Base-by-base conservation (phyloP, 768 basidiomycete species). In the Tylopilus vinaceipallidus region DNA sequence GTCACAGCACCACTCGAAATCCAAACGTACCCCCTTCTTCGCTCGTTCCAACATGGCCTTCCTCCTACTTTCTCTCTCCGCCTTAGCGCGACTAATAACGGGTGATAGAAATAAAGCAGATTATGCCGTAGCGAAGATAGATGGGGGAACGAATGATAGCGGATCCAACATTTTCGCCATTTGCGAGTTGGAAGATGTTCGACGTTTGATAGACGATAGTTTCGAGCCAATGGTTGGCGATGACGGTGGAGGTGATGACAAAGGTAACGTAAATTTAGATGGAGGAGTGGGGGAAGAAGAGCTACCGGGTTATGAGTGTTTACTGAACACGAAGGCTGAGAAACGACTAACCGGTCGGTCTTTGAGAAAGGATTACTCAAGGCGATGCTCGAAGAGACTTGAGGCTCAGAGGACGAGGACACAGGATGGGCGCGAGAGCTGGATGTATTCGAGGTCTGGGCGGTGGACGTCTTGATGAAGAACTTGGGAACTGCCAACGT, bases 41-140 rank as follows among this genome's bases (percentile, higher is more conserved):
- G 82, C 86, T 34, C 89, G 79, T 50, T 78, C 83, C 62, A 79
- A 73, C 81, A 91, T 81, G 3, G 84, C 88, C 65, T 78, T 82
- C 52, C 80, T 65, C 61, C 75, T 75, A 57, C 87, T 90, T 61
- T 83, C 83, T 60, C 79, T 75, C 68, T 92, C 90, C 12, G 82
- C 83, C 69, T 74, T 83, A 35, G 87, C 86, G 19, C 88, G 86
- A 57, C 88, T 89, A 62, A 16, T 22, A 55, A 54, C 55, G 42
- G 16, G 32, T 47, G 32, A 48, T 53, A 52, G 53, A 39, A 61
- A 46, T 42, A 61, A 57, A 52, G 50, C 42, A 54, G 24, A 70
- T 88, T 69, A 91, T 51, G 85, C 85, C 55, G 71, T 67, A 38
- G 79, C 79, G 61, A 88, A 89, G 23, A 91, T 72, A 30, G 86